Base-by-base conservation (phyloP, 306 rosid species). In the Cucumis sativus region DNA sequence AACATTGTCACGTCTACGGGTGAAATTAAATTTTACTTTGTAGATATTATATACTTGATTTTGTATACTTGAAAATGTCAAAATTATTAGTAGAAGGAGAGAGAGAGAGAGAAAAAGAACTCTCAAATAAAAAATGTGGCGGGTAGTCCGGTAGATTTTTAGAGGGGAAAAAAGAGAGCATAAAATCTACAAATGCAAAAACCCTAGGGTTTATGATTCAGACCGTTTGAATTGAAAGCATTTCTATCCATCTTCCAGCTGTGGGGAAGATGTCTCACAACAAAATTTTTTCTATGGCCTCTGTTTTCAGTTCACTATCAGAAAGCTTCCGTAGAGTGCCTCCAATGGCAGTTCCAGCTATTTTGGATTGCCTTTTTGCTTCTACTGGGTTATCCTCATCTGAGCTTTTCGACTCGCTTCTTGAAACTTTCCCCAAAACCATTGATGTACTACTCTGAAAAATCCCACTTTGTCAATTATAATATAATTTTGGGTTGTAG, bases 311-410 rank as follows among this genome's bases (percentile, higher is more conserved):
- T 69, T 87, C 93, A 8, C 77, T 93, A 20, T 85, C 85, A 0
- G 69, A 80, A 55, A 89, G 97, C 88, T 87, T 91, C 80, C 52
- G 75, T 63, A 86, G 83, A 78, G 89, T 91, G 37, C 96, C 92
- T 75, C 87, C 85, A 37, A 85, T 86, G 7, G 92, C 98, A 8
- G 84, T 93, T 79, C 93, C 96, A 51, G 82, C 91, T 6, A 79
- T 87, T 82, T 80, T 93, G 47, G 98, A 93, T 77, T 93, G 97
- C 84, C 81, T 93, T 62, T 64, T 91, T 54, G 76, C 83, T 25
- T 86, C 98, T 21, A 91, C 98, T 17, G 85, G 84, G 65, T 77
- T 85, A 77, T 86, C 98, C 57, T 85, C 92, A 21, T 28, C 80
- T 7, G 61, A 80, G 21, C 91, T 93, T 55, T 88, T 89, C 74